Percentiles rank a stretch among this genome's conserved stretches.
Conservation (phyloP, 192 early-diverging fungal genomes). For the Umbelopsis ramanniana region DNA sequence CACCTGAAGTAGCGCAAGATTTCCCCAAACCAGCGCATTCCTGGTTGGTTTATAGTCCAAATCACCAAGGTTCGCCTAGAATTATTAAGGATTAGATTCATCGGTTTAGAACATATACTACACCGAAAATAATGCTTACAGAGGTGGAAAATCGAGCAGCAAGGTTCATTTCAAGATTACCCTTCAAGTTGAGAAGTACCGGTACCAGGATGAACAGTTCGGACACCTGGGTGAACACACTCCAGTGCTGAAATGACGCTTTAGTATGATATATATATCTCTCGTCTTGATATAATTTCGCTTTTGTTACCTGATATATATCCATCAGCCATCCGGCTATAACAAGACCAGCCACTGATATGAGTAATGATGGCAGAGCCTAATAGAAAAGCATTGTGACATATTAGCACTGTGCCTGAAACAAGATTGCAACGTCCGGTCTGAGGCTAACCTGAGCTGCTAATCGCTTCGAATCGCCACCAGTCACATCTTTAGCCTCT, state of each 20-base stretch:
- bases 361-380: conserved; percentile 67
- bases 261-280: conserved; percentile 8
- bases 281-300: not conserved
- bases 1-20: conserved; percentile 75
- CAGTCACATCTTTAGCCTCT: not conserved
- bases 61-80: conserved; percentile 66
- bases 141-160: conserved; percentile 84
- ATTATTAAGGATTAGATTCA: not conserved
- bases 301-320: conserved; percentile 54
- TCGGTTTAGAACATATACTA: not conserved
- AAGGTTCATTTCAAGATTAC: conserved; percentile 92
- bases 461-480: not conserved
- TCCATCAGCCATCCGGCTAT: conserved; percentile 75
- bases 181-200: conserved; percentile 85
- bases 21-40: conserved; percentile 67
- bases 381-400: conserved; percentile 21
- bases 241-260: conserved; percentile 54
- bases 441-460: not conserved
- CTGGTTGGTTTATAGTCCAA: conserved; percentile 58
- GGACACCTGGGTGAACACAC: conserved; percentile 68
- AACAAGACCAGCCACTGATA: conserved; percentile 73
- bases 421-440: not conserved
- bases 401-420: not conserved
- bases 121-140: conserved; percentile 32
- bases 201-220: conserved; percentile 87